Evolutionary conservation across 129 eudicot genomes (phyloP), one percentile per base, ranked within the genome.

Genomic region (Erigeron canadensis): DNA sequence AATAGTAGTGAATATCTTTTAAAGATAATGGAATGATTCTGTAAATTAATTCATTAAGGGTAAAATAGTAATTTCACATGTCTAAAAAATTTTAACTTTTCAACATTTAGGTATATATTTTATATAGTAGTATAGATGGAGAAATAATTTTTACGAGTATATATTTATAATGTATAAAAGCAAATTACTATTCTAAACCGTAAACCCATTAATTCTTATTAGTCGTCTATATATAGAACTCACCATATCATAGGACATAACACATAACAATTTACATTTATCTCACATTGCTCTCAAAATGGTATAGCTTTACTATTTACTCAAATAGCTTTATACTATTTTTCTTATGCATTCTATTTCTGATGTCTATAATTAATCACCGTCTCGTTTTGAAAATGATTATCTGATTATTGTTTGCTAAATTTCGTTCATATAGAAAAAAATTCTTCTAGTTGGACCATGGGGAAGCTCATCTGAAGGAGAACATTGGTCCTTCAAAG

Each of bases 401-500:
- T 10, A 16, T 54, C 1, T 39, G 8, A 16, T 4, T 7, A 15
- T 59, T n/a, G 1, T 23, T 18, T 34, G 44, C 23, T 43, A 22
- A 55, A 13, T 51, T 37, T 54, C 11, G 5, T 21, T 65, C 6
- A 8, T 37, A 55, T 71, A 71, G 71, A 77, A 70, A 54, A 70
- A 77, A 16, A 22, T 77, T 5, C 47, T 53, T 1, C 87, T 77
- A 10, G 19, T 72, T 2, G 82, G 78, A 45, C 74, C 82, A 58
- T 79, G 83, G 79, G 83, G 83, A 65, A 63, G 65, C 57, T 38
- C 15, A 48, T 16, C 58, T 0, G 74, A 51, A 21, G 83, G 83
- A 39, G 75, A 72, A 46, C 16, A 42, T n/a, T 79, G 83, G 83
- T 66, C 78, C n/a, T 79, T 72, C 17, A 74, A 79, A 60, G 83